Evolutionary conservation across 371 early-diverging fungal species (phyloP).

Genomic region (Zancudomyces culisetae): DNA sequence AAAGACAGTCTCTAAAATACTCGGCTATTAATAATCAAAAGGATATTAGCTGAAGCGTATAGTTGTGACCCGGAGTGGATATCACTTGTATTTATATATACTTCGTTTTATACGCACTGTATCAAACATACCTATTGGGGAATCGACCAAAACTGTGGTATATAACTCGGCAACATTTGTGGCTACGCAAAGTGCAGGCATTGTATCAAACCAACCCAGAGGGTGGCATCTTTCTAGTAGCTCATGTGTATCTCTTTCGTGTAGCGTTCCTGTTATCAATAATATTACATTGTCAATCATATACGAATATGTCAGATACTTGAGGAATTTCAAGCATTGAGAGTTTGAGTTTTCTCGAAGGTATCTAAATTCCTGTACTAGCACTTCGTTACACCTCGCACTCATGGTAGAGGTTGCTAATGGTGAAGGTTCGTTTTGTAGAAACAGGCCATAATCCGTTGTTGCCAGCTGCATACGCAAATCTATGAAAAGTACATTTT

Average conservation of each 20-base stretch:
- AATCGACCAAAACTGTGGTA: constrained; percentile 89
- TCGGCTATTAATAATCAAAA: too few relatives aligned
- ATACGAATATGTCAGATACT: constrained; percentile 92
- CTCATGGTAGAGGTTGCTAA: constrained; percentile 81
- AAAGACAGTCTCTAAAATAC: constrained; percentile 90
- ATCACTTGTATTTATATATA: too few relatives aligned
- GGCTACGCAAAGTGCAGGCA: constrained; percentile 93
- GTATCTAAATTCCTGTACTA: constrained; percentile 85
- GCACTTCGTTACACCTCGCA: constrained; percentile 67
- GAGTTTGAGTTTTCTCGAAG: constrained; percentile 65
- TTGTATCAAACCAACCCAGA: constrained; percentile 86
- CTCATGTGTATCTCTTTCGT: constrained; percentile 87
- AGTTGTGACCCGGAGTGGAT: too few relatives aligned
- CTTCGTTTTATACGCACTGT: too few relatives aligned
- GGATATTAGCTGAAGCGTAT: too few relatives aligned
- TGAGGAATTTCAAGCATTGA: constrained; percentile 74
- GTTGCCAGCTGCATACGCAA: constrained; percentile 79
- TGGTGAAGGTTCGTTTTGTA: constrained; percentile 92
- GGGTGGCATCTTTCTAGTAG: constrained; percentile 91
- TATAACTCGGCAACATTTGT: constrained; percentile 89
- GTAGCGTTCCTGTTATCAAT: constrained; percentile 91
- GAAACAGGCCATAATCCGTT: constrained; percentile 85
- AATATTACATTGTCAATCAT: constrained; percentile 98
- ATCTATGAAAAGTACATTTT: too few relatives aligned
- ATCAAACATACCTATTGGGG: constrained; percentile 31